These are phyloP conservation scores for Cryphonectria carpinicola DNA, from an alignment of 2,329 filamentous ascomycete species.

Conservation along the genomic window DNA sequence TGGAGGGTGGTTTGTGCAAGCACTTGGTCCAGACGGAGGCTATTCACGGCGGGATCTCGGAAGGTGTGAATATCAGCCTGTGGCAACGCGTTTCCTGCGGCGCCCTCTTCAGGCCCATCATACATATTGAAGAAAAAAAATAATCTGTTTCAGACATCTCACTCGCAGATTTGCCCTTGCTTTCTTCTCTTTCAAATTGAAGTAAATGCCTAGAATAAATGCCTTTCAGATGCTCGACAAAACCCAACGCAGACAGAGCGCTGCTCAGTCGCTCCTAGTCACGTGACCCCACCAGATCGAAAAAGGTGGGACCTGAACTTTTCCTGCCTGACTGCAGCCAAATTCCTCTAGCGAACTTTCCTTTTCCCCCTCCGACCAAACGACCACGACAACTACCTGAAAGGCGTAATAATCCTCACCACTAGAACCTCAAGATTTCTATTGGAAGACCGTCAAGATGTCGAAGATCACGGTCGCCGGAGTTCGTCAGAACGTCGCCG, in stretches of 20 bases:
- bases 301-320: constrained; percentile 7
- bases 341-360: neutral
- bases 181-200: neutral
- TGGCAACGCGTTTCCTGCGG: neutral
- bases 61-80: neutral
- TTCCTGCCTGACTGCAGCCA: neutral
- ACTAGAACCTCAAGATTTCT: constrained; percentile 69
- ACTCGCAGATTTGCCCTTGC: neutral
- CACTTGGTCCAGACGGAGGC: neutral
- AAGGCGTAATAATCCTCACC: constrained; percentile 62
- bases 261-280: neutral
- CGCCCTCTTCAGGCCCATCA: neutral
- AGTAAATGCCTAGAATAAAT: neutral
- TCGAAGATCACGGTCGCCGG: constrained; percentile 72
- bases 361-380: constrained; percentile 32
- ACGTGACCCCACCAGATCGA: constrained; percentile 12
- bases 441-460: constrained; percentile 89
- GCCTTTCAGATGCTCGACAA: neutral
- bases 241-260: neutral
- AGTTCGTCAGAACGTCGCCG: constrained; percentile 92
- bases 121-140: neutral
- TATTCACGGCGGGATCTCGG: neutral
- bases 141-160: neutral
- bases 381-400: constrained; percentile 28
- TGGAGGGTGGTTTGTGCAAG: neutral